phyloP scores from a whole-genome alignment of 345 rosid genomes.

The Iberis pinnata region DNA sequence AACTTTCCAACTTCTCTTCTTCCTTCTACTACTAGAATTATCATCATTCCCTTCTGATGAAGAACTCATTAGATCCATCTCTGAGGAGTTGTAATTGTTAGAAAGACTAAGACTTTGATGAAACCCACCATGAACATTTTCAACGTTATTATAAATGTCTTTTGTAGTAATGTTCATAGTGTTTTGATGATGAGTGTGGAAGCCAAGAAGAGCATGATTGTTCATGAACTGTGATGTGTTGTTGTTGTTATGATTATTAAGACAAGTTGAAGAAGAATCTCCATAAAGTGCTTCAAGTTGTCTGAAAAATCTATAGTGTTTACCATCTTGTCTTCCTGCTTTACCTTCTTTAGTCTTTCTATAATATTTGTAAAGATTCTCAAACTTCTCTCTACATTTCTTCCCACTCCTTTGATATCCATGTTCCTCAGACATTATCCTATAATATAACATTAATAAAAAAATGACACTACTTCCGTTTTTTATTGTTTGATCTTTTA shows the following conservation, averaged over 20 bases:
- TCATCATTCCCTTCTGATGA: conserved; percentile 51
- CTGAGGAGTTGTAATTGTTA: conserved; percentile 35
- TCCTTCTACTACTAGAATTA: conserved; percentile 32
- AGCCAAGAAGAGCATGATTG: conserved; percentile 23
- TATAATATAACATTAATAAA: too few species aligned
- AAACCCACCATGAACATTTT: neutral
- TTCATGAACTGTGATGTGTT: conserved; percentile 27
- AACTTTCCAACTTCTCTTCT: conserved; percentile 43
- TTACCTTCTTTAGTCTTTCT: conserved; percentile 93
- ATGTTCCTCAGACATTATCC: conserved; percentile 80
- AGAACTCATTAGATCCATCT: conserved; percentile 33
- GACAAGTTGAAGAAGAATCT: conserved; percentile 40
- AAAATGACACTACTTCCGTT: too few species aligned
- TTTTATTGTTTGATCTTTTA: too few species aligned
- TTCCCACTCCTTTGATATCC: conserved; percentile 89
- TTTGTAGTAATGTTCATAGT: neutral
- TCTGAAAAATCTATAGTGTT: conserved; percentile 79
- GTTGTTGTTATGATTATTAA: conserved; percentile 22
- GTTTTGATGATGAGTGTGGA: conserved; percentile 21
- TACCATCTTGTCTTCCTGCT: conserved; percentile 83
- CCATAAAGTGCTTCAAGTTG: conserved; percentile 90
- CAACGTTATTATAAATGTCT: neutral
- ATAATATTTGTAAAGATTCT: conserved; percentile 83
- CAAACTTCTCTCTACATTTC: conserved; percentile 92
- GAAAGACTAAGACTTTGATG: conserved; percentile 67